Evolutionary conservation across 2,329 filamentous ascomycete species (phyloP), one percentile per base, ranked within the genome.

Genomic region (Diaporthe vexans): DNA sequence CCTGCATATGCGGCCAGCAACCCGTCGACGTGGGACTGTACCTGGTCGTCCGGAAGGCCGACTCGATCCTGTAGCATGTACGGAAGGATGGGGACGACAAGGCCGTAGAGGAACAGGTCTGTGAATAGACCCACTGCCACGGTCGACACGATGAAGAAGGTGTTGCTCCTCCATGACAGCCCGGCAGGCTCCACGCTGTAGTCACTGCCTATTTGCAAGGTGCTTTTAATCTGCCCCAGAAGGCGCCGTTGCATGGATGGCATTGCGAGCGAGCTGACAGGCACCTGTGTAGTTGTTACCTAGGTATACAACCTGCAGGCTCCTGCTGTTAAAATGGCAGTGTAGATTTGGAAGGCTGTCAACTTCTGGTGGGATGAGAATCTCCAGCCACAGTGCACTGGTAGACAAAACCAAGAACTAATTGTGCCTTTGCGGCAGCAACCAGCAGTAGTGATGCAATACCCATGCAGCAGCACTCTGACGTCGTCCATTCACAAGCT

Each of bases 61-160:
- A 91, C 81, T 7, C 89, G 85, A 71, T 88, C 85, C 61, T 84
- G 79, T 1, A 91, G 85, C 82, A 91, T 85, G 76, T 88, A 91
- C 0, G 90, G 90, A 1, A 91, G 81, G 11, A 91, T 86, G 0
- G 90, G 90, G 0, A 91, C 89, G 21, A 91, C 84, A 3, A 91
- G 82, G 1, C 88, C 88, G 78, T 91, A 91, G 1, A 91, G 84
- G 79, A 91, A 91, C 17, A 91, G 81, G 78, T 91, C 89, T 0
- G 88, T 89, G 78, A 90, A 91, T 2, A 89, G 84, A 57, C 87
- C 88, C 26, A 89, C 81, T 4, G 84, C 86, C 17, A 92, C 88
- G 3, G 90, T 91, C 9, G 85, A 81, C 52, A 91, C 80, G 76
- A 92, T 91, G 82, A 92, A 92, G 59, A 86, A 78, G 3, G 88